These are phyloP conservation scores for Fusarium musae DNA, from an alignment of 2,329 filamentous ascomycete species.

Conservation along the genomic window DNA sequence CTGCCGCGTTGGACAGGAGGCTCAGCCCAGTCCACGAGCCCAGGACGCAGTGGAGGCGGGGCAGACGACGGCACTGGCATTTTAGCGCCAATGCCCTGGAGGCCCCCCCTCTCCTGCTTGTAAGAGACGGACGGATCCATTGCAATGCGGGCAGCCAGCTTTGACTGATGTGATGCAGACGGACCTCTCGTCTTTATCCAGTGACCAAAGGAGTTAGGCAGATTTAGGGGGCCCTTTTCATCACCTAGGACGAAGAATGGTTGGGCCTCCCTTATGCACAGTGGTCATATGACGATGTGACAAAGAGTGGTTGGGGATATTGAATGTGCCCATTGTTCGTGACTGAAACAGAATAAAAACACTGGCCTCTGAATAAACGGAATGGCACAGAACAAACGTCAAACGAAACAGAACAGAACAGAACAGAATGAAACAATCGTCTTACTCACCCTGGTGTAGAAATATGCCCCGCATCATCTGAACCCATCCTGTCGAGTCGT, in stretches of 20 bases:
- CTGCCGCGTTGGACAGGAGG: conserved; percentile 24
- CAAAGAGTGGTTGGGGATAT: background rate
- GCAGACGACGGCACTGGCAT: conserved; percentile 19
- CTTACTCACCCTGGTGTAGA: conserved; percentile 34
- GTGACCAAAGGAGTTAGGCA: background rate
- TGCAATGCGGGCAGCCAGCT: background rate
- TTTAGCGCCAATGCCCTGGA: conserved; percentile 25
- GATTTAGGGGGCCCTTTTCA: background rate
- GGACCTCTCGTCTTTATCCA: background rate
- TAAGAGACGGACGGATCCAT: background rate
- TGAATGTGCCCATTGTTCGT: background rate
- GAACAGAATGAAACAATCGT: conserved; percentile 14
- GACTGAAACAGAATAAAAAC: background rate
- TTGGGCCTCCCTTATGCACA: background rate
- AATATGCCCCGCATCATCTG: conserved; percentile 34
- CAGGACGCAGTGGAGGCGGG: conserved; percentile 16
- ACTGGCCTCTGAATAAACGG: conserved; percentile 8
- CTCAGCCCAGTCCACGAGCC: conserved; percentile 12
- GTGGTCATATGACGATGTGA: conserved; percentile 28
- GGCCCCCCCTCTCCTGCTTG: conserved; percentile 19
- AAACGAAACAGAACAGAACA: conserved; percentile 15
- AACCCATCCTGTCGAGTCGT: conserved; percentile 42
- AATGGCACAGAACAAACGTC: background rate
- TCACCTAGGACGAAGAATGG: background rate
- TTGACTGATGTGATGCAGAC: background rate